Base-by-base conservation (phyloP, 2,329 filamentous ascomycete genomes). In the Ophiostoma pallidulum region DNA sequence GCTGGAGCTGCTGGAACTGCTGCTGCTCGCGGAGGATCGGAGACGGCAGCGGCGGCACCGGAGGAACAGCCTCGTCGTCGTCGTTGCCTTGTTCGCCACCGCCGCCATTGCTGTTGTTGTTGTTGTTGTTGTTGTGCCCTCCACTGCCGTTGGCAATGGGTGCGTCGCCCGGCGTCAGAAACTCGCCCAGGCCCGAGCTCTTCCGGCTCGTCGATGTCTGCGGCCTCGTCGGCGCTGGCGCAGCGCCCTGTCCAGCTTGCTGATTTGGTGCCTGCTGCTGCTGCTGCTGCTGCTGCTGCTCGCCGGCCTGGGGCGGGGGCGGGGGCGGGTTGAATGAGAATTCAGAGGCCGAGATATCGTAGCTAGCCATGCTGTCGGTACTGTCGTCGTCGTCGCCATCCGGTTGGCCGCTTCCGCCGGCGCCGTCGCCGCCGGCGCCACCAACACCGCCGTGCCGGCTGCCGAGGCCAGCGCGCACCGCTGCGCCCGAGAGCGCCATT, bases 291-390 rank as follows among this genome's bases (percentile, higher is more conserved):
- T 33, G 42, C 13, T 19, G 37, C 20, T 32, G 22, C 16, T 41
- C 49, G 31, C 18, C 33, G 2, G 16, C 32, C 8, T 26, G 22
- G 3, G 38, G 18, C 4, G 38, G 20, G 13, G 6, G 38, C 19
- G 29, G 41, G 3, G 47, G 39, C 56, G 66, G 71, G 57, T 77
- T 78, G 60, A 77, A 81, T 33, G 78, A 83, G 18, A 78, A 65
- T 58, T 86, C 82, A 7, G 80, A 84, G n/a, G 77, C 71, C 38
- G 76, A 75, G 54, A 77, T 73, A 48, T 86, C 82, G 53, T 81
- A 84, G 65, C 80, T 85, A 53, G 83, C 74, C 70, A 87, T 76
- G 61, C 81, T 86, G 46, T 87, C 83, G 48, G 69, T 74, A 58
- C 72, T 79, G 46, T 70, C 74, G 54, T 72, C 69, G 50, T 75